Conservation (phyloP, 306 rosid species). For the Gleditsia sinensis region DNA sequence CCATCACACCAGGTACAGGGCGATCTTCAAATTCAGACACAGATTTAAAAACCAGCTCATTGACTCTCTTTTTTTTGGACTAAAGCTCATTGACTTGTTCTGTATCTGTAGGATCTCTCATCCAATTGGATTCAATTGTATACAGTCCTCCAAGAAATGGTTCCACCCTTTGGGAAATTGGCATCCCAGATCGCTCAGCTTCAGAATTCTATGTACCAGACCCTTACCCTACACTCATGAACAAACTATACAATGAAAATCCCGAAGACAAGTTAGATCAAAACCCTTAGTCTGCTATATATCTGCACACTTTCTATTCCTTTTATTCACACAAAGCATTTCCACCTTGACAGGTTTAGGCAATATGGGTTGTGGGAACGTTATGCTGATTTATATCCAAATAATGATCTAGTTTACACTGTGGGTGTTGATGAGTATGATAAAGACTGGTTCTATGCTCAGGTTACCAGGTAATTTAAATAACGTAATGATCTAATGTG, state of each 20-base stretch:
- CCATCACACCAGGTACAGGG: conserved; percentile 48
- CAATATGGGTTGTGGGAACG: conserved; percentile 81
- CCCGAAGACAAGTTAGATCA: conserved; percentile 49
- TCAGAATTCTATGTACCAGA: conserved; percentile 76
- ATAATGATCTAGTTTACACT: conserved; percentile 55
- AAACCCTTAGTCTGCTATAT: not conserved
- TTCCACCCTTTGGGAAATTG: conserved; percentile 92
- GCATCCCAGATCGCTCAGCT: conserved; percentile 78
- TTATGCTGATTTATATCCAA: conserved; percentile 54
- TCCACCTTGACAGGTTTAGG: conserved; percentile 49
- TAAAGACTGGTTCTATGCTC: conserved; percentile 72
- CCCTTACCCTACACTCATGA: conserved; percentile 70
- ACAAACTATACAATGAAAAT: conserved; percentile 43
- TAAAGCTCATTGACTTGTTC: not conserved
- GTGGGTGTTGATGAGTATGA: conserved; percentile 34
- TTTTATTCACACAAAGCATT: not conserved
- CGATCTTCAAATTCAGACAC: too few species aligned
- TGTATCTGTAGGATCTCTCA: conserved; percentile 43
- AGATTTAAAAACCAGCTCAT: too few species aligned
- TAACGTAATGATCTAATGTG: not conserved
- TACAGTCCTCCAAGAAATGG: conserved; percentile 77
- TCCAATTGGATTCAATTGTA: conserved; percentile 38
- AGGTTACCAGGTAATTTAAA: conserved; percentile 46
- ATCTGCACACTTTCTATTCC: not conserved
- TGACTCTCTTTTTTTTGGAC: too few species aligned